These are phyloP conservation scores for Sporothrix sp. DNA, from an alignment of 2,329 filamentous ascomycete genomes.

Conservation along the genomic window DNA sequence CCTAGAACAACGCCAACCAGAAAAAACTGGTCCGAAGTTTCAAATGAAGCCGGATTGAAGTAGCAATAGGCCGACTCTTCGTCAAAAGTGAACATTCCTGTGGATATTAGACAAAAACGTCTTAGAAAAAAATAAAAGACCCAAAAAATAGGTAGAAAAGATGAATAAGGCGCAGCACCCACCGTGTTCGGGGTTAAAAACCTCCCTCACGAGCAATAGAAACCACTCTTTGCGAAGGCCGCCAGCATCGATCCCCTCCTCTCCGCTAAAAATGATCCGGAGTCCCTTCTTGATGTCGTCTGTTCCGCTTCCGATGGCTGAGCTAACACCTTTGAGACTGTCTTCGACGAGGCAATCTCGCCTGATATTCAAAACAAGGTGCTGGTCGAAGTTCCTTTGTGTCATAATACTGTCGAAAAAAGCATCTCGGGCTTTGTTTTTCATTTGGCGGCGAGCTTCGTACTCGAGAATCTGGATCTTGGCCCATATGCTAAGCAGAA, in stretches of 20 bases:
- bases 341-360: slow-evolving; percentile 83
- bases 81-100: slow-evolving; percentile 86
- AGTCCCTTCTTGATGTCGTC: slow-evolving; percentile 88
- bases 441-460: slow-evolving; percentile 82
- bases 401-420: slow-evolving; percentile 85
- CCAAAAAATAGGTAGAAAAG: neutral
- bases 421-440: slow-evolving; percentile 74
- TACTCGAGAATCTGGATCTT: slow-evolving; percentile 87
- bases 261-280: slow-evolving; percentile 73
- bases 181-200: slow-evolving; percentile 88
- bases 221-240: slow-evolving; percentile 94
- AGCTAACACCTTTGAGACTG: slow-evolving; percentile 73
- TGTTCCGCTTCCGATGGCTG: slow-evolving; percentile 67
- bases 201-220: slow-evolving; percentile 72
- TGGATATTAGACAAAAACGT: neutral
- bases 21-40: slow-evolving; percentile 86
- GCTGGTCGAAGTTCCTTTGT: slow-evolving; percentile 62
- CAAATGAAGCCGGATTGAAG: slow-evolving; percentile 83
- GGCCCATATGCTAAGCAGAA: slow-evolving; percentile 82
- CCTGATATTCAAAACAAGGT: slow-evolving; percentile 66
- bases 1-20: slow-evolving; percentile 81
- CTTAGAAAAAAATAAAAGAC: neutral
- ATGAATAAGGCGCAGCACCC: slow-evolving; percentile 26
- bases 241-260: slow-evolving; percentile 86
- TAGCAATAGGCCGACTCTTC: slow-evolving; percentile 87